Evolutionary conservation across 169 alveolate genomes (phyloP), one percentile per base, ranked within the genome.

Genomic region (Cryptosporidium meleagridis): DNA sequence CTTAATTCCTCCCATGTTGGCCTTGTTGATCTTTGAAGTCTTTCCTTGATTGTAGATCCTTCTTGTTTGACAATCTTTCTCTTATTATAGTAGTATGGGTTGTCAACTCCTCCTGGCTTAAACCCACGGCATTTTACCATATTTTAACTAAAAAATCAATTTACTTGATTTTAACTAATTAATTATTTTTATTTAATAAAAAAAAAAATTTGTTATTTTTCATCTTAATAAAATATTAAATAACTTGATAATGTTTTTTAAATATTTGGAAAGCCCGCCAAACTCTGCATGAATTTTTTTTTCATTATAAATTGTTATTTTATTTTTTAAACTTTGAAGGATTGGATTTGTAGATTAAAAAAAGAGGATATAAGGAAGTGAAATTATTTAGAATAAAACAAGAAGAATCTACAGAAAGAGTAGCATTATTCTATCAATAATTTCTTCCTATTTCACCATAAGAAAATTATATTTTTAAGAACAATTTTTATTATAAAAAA

Each of bases 1-100:
- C 89, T 80, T 0, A 80, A 65, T 48, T 80, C 89, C 18, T 80
- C 89, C 89, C 89, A 80, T 62, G 89, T 80, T 67, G 89, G 89
- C 29, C 89, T 59, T 31, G 89, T 62, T 33, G 89, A 80, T 41
- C 89, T 80, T 2, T 80, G 61, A 44, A 80, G 65, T 62, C 65
- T 80, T 3, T 80, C 89, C 16, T 59, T 80, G 48, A 80, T 80
- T 37, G 80, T 80, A 41, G 80, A 65, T 21, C 89, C 89, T 18
- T 59, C 75, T 35, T 59, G 59, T n/a, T 45, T 41, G 29, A 41
- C 70, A 23, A 62, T 21, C 52, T 73, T 73, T 55, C 85, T 72
- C 12, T 67, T 75, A 16, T 39, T 80, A 10, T 41, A 80, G 39
- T 62, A 65, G 18, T 62, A 80, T 41, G 89, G 89, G 44, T 80